Percentiles rank a stretch among this genome's conserved stretches.
These are phyloP conservation scores for Epicoccum sorghinum DNA, from an alignment of 2,329 filamentous ascomycete species.

Conservation along the genomic window DNA sequence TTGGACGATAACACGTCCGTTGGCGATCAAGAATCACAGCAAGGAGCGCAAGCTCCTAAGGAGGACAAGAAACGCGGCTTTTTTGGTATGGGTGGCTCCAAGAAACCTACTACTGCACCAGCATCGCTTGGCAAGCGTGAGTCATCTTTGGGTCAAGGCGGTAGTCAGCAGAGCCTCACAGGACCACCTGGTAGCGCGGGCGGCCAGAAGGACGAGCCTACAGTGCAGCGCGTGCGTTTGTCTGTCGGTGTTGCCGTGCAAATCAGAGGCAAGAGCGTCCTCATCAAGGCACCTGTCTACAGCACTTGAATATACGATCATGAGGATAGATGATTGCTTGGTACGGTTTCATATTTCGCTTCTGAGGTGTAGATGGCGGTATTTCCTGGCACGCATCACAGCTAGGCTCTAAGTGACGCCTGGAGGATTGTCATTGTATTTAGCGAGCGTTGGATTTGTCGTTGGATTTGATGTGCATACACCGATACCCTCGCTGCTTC, in stretches of 20 bases:
- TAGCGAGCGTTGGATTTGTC: slow-evolving; percentile 20
- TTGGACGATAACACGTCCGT: slow-evolving; percentile 36
- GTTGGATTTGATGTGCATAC: slow-evolving; percentile 27
- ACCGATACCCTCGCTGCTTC: slow-evolving; percentile 45
- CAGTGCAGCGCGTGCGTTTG: slow-evolving; percentile 54
- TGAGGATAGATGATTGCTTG: neutral
- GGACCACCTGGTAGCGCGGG: slow-evolving; percentile 50
- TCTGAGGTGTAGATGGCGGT: slow-evolving; percentile 12
- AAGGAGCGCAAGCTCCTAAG: slow-evolving; percentile 30
- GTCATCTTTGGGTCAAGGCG: slow-evolving; percentile 46
- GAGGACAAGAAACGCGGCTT: slow-evolving; percentile 50
- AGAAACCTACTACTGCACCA: slow-evolving; percentile 41
- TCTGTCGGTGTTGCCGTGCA: slow-evolving; percentile 55
- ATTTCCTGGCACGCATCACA: slow-evolving; percentile 14
- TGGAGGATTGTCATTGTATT: slow-evolving; percentile 10
- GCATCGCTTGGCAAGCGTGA: slow-evolving; percentile 48
- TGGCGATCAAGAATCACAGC: slow-evolving; percentile 40
- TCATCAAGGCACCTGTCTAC: slow-evolving; percentile 58
- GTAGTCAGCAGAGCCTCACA: slow-evolving; percentile 44
- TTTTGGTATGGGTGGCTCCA: slow-evolving; percentile 51
- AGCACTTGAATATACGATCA: slow-evolving; percentile 35
- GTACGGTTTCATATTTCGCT: neutral
- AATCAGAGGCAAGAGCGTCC: slow-evolving; percentile 55
- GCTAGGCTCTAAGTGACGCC: slow-evolving; percentile 15
- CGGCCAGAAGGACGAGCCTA: slow-evolving; percentile 47